Conservation (phyloP, 176 grass and related monocot species). For the Pharus latifolius region DNA sequence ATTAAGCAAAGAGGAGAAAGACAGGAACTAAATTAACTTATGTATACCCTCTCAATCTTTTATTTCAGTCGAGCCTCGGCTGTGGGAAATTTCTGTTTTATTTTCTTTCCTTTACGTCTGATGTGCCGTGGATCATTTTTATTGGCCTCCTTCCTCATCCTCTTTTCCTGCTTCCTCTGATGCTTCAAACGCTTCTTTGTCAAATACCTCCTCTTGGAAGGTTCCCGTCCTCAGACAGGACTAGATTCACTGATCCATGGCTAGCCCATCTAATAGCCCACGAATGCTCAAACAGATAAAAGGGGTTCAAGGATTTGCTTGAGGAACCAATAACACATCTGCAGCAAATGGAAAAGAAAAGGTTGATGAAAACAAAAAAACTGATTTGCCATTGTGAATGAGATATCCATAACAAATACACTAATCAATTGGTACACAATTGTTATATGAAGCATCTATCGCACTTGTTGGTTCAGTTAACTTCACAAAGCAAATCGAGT, state of each 20-base stretch:
- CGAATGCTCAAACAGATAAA: constrained; percentile 13
- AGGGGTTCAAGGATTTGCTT: constrained; percentile 17
- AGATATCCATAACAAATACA: neutral
- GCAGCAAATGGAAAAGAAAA: neutral
- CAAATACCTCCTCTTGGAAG: constrained; percentile 47
- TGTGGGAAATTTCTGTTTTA: constrained; percentile 75
- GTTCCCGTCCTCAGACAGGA: constrained; percentile 75
- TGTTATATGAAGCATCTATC: neutral
- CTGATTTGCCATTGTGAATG: neutral
- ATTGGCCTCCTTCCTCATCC: constrained; percentile 63
- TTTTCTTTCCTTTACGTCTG: constrained; percentile 73
- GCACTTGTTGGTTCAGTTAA: neutral
- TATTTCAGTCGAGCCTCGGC: constrained; percentile 65
- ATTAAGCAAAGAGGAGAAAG: neutral
- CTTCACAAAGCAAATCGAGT: neutral
- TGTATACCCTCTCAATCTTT: constrained; percentile 84
- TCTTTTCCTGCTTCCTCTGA: constrained; percentile 72
- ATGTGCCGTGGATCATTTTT: constrained; percentile 78
- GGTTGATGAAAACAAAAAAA: constrained; percentile 1
- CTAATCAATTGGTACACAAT: neutral
- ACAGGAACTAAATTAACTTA: neutral
- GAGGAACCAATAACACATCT: constrained; percentile 24
- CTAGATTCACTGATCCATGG: constrained; percentile 58
- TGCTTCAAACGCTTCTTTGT: constrained; percentile 77
- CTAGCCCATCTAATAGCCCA: constrained; percentile 32